phyloP scores from a whole-genome alignment of 441 rosid species.

The Croton laevigatus region DNA sequence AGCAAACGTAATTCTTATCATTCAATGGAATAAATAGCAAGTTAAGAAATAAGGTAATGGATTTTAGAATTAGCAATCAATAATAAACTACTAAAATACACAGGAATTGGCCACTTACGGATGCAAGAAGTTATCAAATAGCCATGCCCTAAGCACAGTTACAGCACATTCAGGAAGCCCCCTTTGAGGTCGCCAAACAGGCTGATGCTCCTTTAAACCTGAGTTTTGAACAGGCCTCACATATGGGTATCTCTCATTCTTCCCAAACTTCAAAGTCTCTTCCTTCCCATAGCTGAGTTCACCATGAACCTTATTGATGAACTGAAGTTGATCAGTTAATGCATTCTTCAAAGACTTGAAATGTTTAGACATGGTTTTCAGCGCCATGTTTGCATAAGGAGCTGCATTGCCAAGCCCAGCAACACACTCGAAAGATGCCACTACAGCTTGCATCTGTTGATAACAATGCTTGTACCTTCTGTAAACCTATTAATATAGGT shows the following conservation, averaged over 20 bases:
- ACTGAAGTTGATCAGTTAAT: conserved; percentile 67
- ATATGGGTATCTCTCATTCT: conserved; percentile 36
- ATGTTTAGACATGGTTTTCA: conserved; percentile 75
- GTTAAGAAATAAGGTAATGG: not conserved
- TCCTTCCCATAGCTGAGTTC: conserved; percentile 21
- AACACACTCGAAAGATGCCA: conserved; percentile 70
- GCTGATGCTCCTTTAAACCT: conserved; percentile 58
- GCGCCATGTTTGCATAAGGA: conserved; percentile 61
- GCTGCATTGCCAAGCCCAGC: conserved; percentile 84
- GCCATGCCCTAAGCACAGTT: conserved; percentile 78
- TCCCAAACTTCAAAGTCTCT: conserved; percentile 44
- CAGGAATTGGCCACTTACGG: conserved; percentile 52
- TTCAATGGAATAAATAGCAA: not conserved
- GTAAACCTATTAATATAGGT: conserved; percentile 43
- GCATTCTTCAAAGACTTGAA: conserved; percentile 71
- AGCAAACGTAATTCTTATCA: not conserved
- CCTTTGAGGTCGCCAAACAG: conserved; percentile 84
- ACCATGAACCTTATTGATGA: conserved; percentile 34
- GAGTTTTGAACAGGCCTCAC: conserved; percentile 41
- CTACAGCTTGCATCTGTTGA: conserved; percentile 73
- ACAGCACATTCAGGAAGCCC: conserved; percentile 91
- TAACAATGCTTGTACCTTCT: conserved; percentile 75
- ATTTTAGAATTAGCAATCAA: too few relatives aligned
- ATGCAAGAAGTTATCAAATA: conserved; percentile 84
- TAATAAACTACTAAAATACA: not conserved